Evolutionary conservation across 495 filamentous ascomycete species (phyloP), one percentile per base, ranked within the genome.

Genomic region (Aspergillus steynii): DNA sequence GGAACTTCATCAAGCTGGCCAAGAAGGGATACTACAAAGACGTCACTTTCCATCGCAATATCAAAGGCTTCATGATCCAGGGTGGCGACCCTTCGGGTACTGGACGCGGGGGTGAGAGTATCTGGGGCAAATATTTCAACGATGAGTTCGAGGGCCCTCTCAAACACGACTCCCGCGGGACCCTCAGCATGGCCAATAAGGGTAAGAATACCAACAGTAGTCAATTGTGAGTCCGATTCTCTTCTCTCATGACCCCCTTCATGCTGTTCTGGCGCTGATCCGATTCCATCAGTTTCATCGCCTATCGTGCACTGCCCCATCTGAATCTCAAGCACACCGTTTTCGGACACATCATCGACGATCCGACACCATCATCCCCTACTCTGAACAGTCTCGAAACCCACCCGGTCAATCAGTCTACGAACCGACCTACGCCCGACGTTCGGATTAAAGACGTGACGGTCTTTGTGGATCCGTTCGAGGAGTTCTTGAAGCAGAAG

Each of bases 51-150:
- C 95, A 99, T 73, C 87, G 95, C 54, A 96, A 92, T 70, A 97
- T 99, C 68, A 83, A 84, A 29, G 92, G 90, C 61, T 99, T 99
- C 74, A 99, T 99, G 95, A 90, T 98, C 59, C 95, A 99, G 70
- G 96, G 96, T 57, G 95, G 95, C 14, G 82, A 84, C 58, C 82
- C 82, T 3, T 79, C 81, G 2, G 81, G 81, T 0, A 96, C 92
- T 1, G 95, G 95, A 8, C 81, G 89, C 45, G 94, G 94, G n/a
- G 95, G 95, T 0, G 78, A 84, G 47, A 92, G 88, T 67, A 83
- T 93, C 59, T 98, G 95, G 95, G 89, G 89, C 50, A 93, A 92
- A 74, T 88, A 88, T 61, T 99, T 99, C 69, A 80, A 88, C 31
- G 95, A 99, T 72, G 96, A 99, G 68, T 88, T 97, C 56, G 92